phyloP scores from a whole-genome alignment of 2,329 filamentous ascomycete species.

The Pleurostoma richardsiae region DNA sequence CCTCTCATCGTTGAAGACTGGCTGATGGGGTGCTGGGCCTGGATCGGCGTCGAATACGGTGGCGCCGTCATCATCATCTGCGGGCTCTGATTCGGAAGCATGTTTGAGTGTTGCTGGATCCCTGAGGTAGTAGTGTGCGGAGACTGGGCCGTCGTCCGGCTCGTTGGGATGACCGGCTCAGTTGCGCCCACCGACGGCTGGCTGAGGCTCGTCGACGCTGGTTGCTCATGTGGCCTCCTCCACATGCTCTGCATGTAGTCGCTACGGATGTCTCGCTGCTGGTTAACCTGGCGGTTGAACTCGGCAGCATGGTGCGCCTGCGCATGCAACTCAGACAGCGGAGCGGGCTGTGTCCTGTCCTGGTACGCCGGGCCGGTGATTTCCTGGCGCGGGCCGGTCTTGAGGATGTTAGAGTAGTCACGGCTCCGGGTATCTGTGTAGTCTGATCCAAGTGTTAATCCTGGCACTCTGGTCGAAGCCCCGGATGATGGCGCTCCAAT shows the following conservation, averaged over 20 bases:
- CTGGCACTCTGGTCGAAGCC: conserved; percentile 68
- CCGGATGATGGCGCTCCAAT: conserved; percentile 54
- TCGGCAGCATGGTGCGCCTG: conserved; percentile 87
- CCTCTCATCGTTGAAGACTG: conserved; percentile 66
- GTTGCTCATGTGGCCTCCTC: conserved; percentile 76
- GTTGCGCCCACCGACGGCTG: conserved; percentile 31
- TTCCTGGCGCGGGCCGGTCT: conserved; percentile 81
- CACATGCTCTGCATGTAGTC: conserved; percentile 80
- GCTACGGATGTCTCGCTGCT: conserved; percentile 71
- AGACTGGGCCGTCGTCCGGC: conserved; percentile 47
- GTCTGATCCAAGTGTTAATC: conserved; percentile 78
- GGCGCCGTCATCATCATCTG: conserved; percentile 62
- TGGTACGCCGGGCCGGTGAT: conserved; percentile 83
- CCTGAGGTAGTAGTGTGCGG: conserved; percentile 51
- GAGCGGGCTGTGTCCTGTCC: conserved; percentile 74
- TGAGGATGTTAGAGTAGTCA: conserved; percentile 75
- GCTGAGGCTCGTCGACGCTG: conserved; percentile 41
- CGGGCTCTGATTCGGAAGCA: conserved; percentile 57
- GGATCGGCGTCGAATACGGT: conserved; percentile 66
- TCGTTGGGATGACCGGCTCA: conserved; percentile 40
- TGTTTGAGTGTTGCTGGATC: conserved; percentile 46
- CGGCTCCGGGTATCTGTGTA: conserved; percentile 71
- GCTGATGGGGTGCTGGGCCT: conserved; percentile 65
- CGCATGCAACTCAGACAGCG: conserved; percentile 72
- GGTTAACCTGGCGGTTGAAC: conserved; percentile 79